Evolutionary conservation across 2,329 filamentous ascomycete genomes (phyloP), one percentile per base, ranked within the genome.

Genomic region (Colletotrichum cereale): DNA sequence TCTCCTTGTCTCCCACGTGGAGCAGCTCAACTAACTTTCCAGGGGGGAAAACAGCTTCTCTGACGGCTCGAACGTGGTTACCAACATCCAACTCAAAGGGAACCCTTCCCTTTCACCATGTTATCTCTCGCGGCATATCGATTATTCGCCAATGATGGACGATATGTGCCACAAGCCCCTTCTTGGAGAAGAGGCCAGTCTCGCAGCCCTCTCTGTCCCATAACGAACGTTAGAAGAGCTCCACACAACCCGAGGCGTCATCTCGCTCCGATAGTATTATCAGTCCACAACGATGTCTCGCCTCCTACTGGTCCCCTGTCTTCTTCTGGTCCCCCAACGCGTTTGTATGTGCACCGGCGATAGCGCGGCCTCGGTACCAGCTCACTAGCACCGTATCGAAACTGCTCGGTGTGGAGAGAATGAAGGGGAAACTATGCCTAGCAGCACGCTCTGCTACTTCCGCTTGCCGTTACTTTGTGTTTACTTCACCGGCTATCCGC

Each of bases 211-310:
- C 50, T 36, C 34, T 47, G 38, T 70, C 66, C 47, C 48, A 56
- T 38, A 55, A 38, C 50, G 42, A 71, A 52, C 70, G 61, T 71
- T 65, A n/a, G 60, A 61, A n/a, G 47, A 55, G 66, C 60, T 40
- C 71, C 71, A 73, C 67, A 53, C 26, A 26, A 24, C 57, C 67
- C 48, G 63, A 73, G 67, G 73, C 67, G 64, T 74, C 71, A 73
- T 73, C 50, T 74, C 60, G 70, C 66, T 70, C 73, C 73, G 36
- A 66, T 36, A 36, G 63, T 24, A 56, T 56, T 50, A 73, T 74
- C 73, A 74, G 73, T 73, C 73, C 73, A 74, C 72, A 68, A 69
- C 62, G 62, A 72, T 69, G 65, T 69, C 66, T 55, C 53, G 48
- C 52, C 52, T n/a, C 16, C 40, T 55, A 36, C 36, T 34, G 58